Conservation (phyloP, 768 basidiomycete genomes). For the Auriscalpium orientale region DNA sequence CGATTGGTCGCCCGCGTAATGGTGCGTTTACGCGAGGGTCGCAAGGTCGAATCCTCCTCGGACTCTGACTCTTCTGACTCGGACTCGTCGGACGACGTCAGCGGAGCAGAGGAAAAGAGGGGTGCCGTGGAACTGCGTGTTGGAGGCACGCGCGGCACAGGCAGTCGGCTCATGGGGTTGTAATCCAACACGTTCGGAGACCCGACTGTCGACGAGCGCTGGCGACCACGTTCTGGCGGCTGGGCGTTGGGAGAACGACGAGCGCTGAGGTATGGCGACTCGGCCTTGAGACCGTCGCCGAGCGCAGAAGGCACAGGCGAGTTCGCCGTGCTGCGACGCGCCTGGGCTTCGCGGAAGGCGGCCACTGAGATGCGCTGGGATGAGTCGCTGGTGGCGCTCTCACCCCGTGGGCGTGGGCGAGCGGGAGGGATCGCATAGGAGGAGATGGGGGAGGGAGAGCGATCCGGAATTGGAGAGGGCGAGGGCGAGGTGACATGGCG, state of each 20-base stretch:
- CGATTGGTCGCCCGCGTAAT: constrained; percentile 14
- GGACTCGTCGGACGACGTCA: constrained; percentile 26
- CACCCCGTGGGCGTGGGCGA: constrained; percentile 44
- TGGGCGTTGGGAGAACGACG: constrained; percentile 8
- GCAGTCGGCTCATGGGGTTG: neutral
- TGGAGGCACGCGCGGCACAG: neutral
- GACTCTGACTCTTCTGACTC: constrained; percentile 28
- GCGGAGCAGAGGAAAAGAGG: constrained; percentile 24
- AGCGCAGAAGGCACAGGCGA: constrained; percentile 41
- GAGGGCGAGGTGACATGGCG: constrained; percentile 53
- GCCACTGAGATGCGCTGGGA: constrained; percentile 75
- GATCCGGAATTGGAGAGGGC: constrained; percentile 15
- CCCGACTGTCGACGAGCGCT: constrained; percentile 5
- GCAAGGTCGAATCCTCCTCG: constrained; percentile 23
- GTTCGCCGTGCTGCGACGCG: constrained; percentile 51
- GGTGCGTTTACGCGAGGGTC: constrained; percentile 28
- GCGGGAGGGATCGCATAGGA: constrained; percentile 25
- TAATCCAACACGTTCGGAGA: neutral
- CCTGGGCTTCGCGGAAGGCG: constrained; percentile 74
- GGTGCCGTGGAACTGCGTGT: constrained; percentile 13
- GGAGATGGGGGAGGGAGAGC: constrained; percentile 15
- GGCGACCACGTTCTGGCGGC: constrained; percentile 5
- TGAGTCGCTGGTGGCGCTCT: constrained; percentile 53
- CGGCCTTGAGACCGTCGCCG: constrained; percentile 1
- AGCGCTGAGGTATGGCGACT: neutral